A percentile compares a stretch with the other conserved stretches of the same genome.
Conservation (phyloP, 73 alveolate genomes). For the Durusdinium trenchii region DNA sequence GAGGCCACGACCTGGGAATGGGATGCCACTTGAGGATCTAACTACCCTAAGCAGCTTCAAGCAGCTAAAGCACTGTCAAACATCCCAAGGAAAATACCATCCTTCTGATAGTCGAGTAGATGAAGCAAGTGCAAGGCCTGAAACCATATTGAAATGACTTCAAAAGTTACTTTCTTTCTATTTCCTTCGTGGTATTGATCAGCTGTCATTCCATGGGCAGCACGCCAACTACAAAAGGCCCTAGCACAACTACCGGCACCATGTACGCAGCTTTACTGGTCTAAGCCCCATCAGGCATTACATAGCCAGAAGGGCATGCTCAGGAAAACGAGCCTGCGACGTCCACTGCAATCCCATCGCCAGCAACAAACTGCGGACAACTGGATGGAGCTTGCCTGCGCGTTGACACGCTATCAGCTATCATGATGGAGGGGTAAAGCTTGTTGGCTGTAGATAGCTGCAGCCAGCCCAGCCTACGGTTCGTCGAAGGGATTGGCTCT, state of each 20-base stretch:
- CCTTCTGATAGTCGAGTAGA: conserved; percentile 31
- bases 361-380: conserved; percentile 69
- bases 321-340: conserved; percentile 47
- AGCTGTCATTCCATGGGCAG: too few relatives aligned
- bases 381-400: conserved; percentile 84
- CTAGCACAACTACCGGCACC: too few relatives aligned
- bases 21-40: background rate
- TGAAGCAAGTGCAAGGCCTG: conserved; percentile 55
- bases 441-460: background rate
- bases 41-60: background rate
- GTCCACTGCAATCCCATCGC: conserved; percentile 93
- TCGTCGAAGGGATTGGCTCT: conserved; percentile 59
- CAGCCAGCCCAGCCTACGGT: conserved; percentile 43
- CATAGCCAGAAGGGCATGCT: too few relatives aligned
- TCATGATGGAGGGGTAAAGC: background rate
- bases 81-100: background rate
- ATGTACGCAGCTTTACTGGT: too few relatives aligned
- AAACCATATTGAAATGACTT: background rate
- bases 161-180: too few relatives aligned
- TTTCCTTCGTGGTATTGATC: too few relatives aligned
- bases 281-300: too few relatives aligned
- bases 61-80: background rate
- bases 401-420: background rate
- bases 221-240: too few relatives aligned
- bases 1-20: conserved; percentile 42